A percentile compares a stretch with the other conserved stretches of the same genome.
These are phyloP conservation scores for Gossypioides kirkii DNA, from an alignment of 345 rosid genomes.

Conservation along the genomic window DNA sequence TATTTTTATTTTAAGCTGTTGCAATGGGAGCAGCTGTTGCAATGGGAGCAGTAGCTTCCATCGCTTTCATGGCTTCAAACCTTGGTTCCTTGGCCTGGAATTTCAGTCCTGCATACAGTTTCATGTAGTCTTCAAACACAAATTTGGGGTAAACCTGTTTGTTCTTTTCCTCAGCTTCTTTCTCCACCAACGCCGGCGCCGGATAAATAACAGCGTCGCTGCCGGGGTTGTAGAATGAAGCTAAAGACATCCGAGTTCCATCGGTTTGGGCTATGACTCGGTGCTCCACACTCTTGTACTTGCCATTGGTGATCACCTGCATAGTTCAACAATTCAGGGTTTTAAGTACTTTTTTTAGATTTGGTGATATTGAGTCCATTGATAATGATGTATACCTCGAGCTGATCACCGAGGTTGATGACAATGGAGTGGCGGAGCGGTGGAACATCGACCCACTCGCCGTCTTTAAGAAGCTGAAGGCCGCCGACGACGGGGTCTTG, in stretches of 20 bases:
- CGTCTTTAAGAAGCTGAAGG: constrained; percentile 89
- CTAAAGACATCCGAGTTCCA: background rate
- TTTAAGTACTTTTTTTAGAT: background rate
- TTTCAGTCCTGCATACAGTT: constrained; percentile 37
- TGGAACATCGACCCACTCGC: constrained; percentile 79
- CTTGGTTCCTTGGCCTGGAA: constrained; percentile 92
- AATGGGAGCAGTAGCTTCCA: constrained; percentile 28
- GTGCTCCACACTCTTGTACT: constrained; percentile 82
- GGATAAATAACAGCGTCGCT: background rate
- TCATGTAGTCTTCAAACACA: background rate
- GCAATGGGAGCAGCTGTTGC: constrained; percentile 38
- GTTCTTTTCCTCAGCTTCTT: background rate
- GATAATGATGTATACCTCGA: constrained; percentile 46
- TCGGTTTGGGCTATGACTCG: constrained; percentile 70
- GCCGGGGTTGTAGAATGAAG: background rate
- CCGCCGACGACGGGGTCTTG: constrained; percentile 93
- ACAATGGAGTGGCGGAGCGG: constrained; percentile 80
- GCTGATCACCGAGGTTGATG: constrained; percentile 90
- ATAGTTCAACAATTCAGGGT: background rate
- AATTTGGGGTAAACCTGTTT: background rate
- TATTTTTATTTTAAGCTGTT: constrained; percentile 21
- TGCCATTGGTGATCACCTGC: constrained; percentile 88
- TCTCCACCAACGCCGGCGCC: background rate
- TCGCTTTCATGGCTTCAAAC: constrained; percentile 80
- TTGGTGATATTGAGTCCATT: background rate